A percentile compares a stretch with the other conserved stretches of the same genome.
Evolutionary conservation across 305 asterid genomes (phyloP).

Genomic region (Rubia peregrina): DNA sequence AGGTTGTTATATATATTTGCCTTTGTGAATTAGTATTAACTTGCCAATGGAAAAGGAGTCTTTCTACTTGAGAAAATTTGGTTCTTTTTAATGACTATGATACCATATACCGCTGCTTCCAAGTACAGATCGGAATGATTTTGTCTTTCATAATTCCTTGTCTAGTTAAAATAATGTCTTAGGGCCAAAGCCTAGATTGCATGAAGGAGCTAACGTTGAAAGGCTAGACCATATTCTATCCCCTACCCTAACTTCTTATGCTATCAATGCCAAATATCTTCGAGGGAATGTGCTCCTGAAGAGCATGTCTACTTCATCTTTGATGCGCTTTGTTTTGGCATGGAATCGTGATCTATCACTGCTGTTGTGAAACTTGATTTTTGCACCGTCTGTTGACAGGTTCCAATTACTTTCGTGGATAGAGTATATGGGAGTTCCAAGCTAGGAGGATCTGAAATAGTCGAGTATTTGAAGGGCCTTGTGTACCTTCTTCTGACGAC

Average conservation of each 20-base stretch:
- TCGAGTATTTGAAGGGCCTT: conserved; percentile 89
- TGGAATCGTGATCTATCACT: not conserved
- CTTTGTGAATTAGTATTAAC: not conserved
- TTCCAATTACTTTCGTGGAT: conserved; percentile 92
- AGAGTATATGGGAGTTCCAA: conserved; percentile 97
- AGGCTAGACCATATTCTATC: not conserved
- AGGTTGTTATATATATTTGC: not conserved
- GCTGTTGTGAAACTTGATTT: conserved; percentile 10
- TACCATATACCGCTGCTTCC: too few species aligned
- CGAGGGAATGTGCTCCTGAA: not conserved
- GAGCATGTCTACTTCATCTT: not conserved
- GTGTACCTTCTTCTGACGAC: conserved; percentile 82
- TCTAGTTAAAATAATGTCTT: not conserved
- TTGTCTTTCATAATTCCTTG: not conserved
- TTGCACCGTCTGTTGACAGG: conserved; percentile 31
- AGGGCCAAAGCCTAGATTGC: not conserved
- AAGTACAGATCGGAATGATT: not conserved
- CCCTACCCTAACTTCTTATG: not conserved
- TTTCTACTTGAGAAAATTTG: not conserved
- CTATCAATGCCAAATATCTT: not conserved
- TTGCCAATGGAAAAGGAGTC: not conserved
- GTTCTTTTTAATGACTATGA: not conserved
- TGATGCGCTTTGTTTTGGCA: not conserved
- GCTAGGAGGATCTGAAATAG: conserved; percentile 96
- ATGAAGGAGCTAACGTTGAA: not conserved